These are phyloP conservation scores for Trametes meyenii DNA, from an alignment of 768 basidiomycete genomes.

Conservation along the genomic window DNA sequence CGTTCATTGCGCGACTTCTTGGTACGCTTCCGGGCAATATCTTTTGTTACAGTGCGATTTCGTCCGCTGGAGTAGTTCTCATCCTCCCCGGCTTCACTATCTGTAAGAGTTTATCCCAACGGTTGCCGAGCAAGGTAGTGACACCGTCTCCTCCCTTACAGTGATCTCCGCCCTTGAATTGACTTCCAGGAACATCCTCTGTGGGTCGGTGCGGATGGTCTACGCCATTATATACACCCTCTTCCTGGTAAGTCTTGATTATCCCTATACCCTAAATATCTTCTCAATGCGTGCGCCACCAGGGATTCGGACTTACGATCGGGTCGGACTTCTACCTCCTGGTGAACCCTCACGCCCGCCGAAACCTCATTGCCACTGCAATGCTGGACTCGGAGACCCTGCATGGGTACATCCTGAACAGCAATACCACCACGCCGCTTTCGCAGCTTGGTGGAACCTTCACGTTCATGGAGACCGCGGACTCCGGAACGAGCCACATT, in stretches of 20 bases:
- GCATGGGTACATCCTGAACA: constrained; percentile 54
- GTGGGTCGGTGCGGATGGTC: constrained; percentile 81
- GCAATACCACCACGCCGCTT: constrained; percentile 27
- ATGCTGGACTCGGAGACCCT: constrained; percentile 35
- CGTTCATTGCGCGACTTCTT: constrained; percentile 78
- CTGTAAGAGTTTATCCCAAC: constrained; percentile 46
- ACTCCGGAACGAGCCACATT: constrained; percentile 25
- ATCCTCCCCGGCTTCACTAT: constrained; percentile 89
- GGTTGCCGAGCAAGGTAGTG: too few species aligned
- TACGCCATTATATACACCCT: constrained; percentile 87
- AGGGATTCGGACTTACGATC: constrained; percentile 86
- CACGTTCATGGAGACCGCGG: constrained; percentile 29
- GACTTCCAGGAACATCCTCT: constrained; percentile 79
- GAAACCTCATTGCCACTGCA: constrained; percentile 35
- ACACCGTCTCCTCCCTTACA: constrained; percentile 30
- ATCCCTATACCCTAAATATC: background rate
- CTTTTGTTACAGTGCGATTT: constrained; percentile 91
- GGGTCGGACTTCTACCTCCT: constrained; percentile 82
- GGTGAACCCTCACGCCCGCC: constrained; percentile 60
- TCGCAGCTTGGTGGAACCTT: constrained; percentile 32
- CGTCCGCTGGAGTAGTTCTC: constrained; percentile 87
- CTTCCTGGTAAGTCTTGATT: constrained; percentile 56
- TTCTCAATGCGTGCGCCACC: background rate
- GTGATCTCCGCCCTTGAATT: constrained; percentile 81
- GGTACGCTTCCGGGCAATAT: constrained; percentile 72